Conservation (phyloP, 345 rosid genomes). For the Euphorbia lathyris region DNA sequence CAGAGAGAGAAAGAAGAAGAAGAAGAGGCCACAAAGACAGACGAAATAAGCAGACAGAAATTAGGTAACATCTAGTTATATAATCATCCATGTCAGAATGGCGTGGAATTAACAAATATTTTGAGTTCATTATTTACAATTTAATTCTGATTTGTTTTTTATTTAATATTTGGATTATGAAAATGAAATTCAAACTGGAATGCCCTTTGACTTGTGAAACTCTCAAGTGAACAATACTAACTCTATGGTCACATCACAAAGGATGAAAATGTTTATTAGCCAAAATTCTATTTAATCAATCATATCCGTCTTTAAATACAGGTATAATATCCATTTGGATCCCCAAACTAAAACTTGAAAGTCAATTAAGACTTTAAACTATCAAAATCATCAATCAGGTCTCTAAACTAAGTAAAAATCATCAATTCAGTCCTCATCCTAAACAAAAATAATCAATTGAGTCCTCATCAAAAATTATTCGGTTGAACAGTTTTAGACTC, state of each 20-base stretch:
- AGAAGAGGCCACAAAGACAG: background rate
- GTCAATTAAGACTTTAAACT: too few species aligned
- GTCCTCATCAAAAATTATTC: too few species aligned
- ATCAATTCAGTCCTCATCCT: too few species aligned
- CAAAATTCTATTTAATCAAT: too few species aligned
- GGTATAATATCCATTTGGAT: too few species aligned
- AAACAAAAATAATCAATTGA: too few species aligned
- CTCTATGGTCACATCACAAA: background rate
- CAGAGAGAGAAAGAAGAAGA: background rate
- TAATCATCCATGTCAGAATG: background rate
- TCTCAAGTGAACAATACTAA: background rate
- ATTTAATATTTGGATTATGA: background rate
- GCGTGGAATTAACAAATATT: background rate
- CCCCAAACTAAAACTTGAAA: too few species aligned
- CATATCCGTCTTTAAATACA: too few species aligned
- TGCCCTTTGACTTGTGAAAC: background rate
- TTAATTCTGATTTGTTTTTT: too few species aligned
- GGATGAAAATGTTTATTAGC: background rate
- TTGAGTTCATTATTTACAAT: background rate
- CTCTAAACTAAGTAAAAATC: too few species aligned
- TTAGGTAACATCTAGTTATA: background rate
- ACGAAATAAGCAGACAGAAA: background rate
- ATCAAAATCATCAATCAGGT: too few species aligned
- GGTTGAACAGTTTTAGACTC: too few species aligned
- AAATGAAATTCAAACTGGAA: background rate